Base-by-base conservation (phyloP, 371 early-diverging fungal genomes). In the Entomophthora muscae region DNA sequence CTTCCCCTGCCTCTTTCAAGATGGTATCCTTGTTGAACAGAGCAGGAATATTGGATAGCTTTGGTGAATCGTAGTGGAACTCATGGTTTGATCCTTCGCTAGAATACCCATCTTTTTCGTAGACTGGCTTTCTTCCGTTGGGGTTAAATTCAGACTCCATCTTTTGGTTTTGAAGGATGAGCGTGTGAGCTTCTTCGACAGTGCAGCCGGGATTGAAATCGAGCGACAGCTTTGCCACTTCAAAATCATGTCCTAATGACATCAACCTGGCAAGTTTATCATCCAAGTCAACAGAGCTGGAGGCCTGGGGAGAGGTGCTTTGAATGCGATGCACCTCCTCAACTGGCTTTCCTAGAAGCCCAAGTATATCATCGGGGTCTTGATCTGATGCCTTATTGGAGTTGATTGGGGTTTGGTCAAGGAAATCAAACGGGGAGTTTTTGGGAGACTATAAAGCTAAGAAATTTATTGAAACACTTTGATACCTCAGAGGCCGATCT, bases 241-340 rank as follows among this genome's bases (percentile, higher is more conserved):
- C 79, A 1, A 72, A 69, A 22, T 77, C 72, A 68, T 88, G 91
- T 0, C 91, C 91, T 82, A 86, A 83, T 26, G 79, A 80, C 29
- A 83, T 74, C 54, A 90, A 71, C 68, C 83, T 81, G 0, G 86
- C 84, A 32, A 72, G 63, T 42, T 42, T 42, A 42, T 42, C 10
- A 52, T 66, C 65, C 13, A 62, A 59, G 53, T 68, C 69, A 17
- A 2, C 57, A n/a, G 30, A 57, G 17, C 22, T 57, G 3, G 24
- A 24, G 17, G 17, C 30, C 29, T 17, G 29, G 29, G 57, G 12
- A 17, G 28, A 29, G n/a, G n/a, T n/a, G 21, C 26, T 17, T 10
- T 26, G 57, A 1, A 57, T 12, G 24, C 28, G 57, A 26, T 24
- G 29, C 13, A 24, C 29, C 24, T 27, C 57, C 29, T 29, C 52